Evolutionary conservation across 495 filamentous ascomycete species (phyloP), one percentile per base, ranked within the genome.

Genomic region (Tuber borchii): DNA sequence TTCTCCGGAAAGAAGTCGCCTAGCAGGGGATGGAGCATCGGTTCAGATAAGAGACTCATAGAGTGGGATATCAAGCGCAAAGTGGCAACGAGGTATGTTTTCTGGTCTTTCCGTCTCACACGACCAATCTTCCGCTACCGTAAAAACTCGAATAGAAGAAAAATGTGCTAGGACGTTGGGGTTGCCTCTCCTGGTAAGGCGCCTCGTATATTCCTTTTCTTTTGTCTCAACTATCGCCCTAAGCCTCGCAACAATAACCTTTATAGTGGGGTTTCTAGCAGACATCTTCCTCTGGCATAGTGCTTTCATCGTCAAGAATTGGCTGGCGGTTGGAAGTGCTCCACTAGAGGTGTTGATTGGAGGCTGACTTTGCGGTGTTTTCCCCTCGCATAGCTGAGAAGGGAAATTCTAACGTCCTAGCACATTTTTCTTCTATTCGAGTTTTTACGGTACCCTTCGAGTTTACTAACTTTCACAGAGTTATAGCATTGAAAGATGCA

Each of bases 271-370:
- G 12, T 83, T 93, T n/a, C 83, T 94, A 43, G 91, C 93, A 48
- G 94, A 97, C 85, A 74, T 95, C 14, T 91, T 90, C 16, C 83
- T 90, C 48, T 92, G 88, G 12, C 85, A 84, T 0, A 84, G 83
- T 40, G 85, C 96, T 56, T 96, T 97, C 83, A 75, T 86, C 46
- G 72, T 89, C 74, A 97, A 97, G 84, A 96, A 97, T 82, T 83
- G 87, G 6, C 84, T 96, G 56, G 89, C 90, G 3, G 86, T 93
- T 42, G 90, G 90, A 82, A 90, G 89, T 73, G 89, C 93, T 7
- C 94, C 94, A 2, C 84, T 97, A 76, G 92, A 93, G 79, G 89
- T 95, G 39, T 83, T 97, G 44, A 92, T 97, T 80, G n/a, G n/a
- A n/a, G n/a, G n/a, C n/a, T n/a, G n/a, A n/a, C n/a, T n/a, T n/a